Percentiles rank a stretch among this genome's conserved stretches.
These are phyloP conservation scores for Panicum virgatum DNA, from an alignment of 202 grass and related monocot species.

Conservation along the genomic window DNA sequence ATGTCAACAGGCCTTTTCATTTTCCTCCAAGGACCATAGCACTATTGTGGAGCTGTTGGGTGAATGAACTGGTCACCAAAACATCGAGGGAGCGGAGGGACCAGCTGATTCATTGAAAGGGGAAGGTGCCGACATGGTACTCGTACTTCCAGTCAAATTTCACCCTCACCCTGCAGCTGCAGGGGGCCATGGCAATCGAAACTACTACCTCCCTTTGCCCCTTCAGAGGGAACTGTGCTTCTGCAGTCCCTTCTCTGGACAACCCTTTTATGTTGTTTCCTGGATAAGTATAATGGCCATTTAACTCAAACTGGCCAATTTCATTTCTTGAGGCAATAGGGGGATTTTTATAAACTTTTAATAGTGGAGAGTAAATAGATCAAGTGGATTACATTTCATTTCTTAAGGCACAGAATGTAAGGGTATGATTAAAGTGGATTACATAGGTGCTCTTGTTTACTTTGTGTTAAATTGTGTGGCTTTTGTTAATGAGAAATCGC, in stretches of 20 bases:
- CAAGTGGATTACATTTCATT: too few relatives aligned
- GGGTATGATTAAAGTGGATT: too few relatives aligned
- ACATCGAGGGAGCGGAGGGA: neutral
- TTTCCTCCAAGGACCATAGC: neutral
- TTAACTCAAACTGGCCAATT: too few relatives aligned
- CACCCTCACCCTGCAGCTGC: neutral
- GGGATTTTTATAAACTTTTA: neutral
- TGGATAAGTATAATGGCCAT: neutral
- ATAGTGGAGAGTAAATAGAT: neutral
- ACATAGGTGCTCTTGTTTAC: too few relatives aligned
- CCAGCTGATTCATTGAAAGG: neutral
- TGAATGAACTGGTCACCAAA: constrained; percentile 37
- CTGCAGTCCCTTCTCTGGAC: neutral
- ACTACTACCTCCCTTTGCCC: neutral
- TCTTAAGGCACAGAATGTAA: too few relatives aligned
- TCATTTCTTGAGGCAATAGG: neutral
- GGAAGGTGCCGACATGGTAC: constrained; percentile 17
- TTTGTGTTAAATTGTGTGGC: too few relatives aligned
- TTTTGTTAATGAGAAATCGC: too few relatives aligned
- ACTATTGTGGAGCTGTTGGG: neutral
- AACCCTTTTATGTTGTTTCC: neutral
- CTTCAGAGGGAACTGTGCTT: neutral
- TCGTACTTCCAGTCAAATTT: constrained; percentile 26
- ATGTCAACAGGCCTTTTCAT: neutral
- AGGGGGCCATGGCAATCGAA: neutral